Evolutionary conservation across 2,329 filamentous ascomycete species (phyloP), one percentile per base, ranked within the genome.

Genomic region (Seiridium cupressi): DNA sequence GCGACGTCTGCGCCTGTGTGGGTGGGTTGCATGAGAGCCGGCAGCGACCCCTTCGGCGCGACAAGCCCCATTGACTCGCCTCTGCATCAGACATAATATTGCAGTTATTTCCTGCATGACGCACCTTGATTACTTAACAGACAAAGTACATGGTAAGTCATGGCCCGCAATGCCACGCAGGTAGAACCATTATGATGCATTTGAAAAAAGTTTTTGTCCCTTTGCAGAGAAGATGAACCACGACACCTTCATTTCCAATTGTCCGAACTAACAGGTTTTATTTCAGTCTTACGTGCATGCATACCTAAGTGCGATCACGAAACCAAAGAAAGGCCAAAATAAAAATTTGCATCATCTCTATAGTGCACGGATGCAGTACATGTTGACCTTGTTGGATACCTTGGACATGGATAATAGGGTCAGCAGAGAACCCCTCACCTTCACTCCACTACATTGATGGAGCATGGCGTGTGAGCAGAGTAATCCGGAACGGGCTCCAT

Each of bases 101-200:
- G 49, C 47, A 49, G 13, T 26, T 53, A 53, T 53, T 53, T 53
- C 49, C 38, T 53, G 49, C 49, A 53, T 53, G 31, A 53, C 35
- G 47, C 35, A 49, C 38, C 32, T 35, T 35, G 49, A 53, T 53
- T 35, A 7, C 18, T 13, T 6, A 10, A 49, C 47, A 49, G 10
- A 9, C 47, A 26, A 7, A 53, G 31, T 8, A 42, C 38, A 13
- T 7, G 7, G 7, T 7, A 42, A 7, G 13, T 42, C 7, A 13
- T 8, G 38, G 7, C 7, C 7, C 38, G 38, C 38, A 13, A 42
- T 7, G 38, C 38, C 13, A 42, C 2, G 38, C 38, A 42, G 13
- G 7, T 8, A 42, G 38, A 42, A 42, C 38, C 38, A 42, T 8
- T 7, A 53, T 38, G 11, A 53, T 53, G 38, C 38, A 42, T 8